Base-by-base conservation (phyloP, 2,329 filamentous ascomycete genomes). In the Fusarium sp. region DNA sequence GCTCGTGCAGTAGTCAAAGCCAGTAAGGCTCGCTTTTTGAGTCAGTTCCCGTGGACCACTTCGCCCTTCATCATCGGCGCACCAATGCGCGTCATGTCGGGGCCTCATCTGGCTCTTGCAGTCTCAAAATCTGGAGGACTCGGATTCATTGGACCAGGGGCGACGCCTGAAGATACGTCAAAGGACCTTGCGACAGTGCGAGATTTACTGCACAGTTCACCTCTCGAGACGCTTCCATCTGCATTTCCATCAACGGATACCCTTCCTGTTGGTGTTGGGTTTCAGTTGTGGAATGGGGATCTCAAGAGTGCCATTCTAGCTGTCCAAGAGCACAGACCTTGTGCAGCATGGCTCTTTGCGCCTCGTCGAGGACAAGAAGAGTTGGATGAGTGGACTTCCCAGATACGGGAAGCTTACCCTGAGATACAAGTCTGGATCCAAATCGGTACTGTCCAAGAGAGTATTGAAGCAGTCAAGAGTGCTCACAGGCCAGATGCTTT, bases 111-210 rank as follows among this genome's bases (percentile, higher is more conserved):
- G 6, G 89, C 90, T 5, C 81, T 89, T 35, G 86, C 89, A 45
- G 85, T 93, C 17, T 89, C 91, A 60, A 91, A 91, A 70, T 91
- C 92, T 10, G 92, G 93, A 20, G 93, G 92, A 0, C 84, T 93
- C 3, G 87, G 84, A 14, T 86, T 85, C 71, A 80, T 85, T 48
- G 84, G 81, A 4, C 81, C 81, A 1, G 81, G 74, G 13, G 77
- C 70, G 5, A 81, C 80, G n/a, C 73, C 83, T 1, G 71, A 78
- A 13, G 77, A 77, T 37, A 78, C 77, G 1, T 61, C 67, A 5
- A 67, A 57, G 17, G 80, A 83, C 40, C 71, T 83, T 7, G 76
- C 76, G n/a, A 68, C 75, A 9, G 76, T 76, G 0, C 67, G 72
- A 17, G 55, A 75, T 40, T 42, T 80, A 8, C 27, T 78, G 13